These are phyloP conservation scores for Geotrichum bryndzae DNA, from an alignment of 1,139 yeast genomes.

Conservation along the genomic window DNA sequence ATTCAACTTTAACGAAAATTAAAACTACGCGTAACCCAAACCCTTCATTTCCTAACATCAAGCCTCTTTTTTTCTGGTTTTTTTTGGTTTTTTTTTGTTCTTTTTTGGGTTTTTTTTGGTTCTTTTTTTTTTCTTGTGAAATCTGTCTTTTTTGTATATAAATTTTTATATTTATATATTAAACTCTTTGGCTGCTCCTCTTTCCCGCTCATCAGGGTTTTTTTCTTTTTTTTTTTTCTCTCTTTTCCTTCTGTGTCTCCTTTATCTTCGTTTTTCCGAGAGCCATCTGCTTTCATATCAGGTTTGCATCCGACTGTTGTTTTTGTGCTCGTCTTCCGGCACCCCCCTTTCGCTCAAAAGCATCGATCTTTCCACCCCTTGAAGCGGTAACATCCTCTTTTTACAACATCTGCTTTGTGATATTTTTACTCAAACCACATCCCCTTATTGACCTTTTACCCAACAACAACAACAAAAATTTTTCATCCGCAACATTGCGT, in stretches of 20 bases:
- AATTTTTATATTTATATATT: background rate
- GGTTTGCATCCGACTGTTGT: background rate
- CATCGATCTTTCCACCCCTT: background rate
- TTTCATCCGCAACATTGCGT: background rate
- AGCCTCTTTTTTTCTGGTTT: background rate
- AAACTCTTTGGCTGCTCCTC: no score
- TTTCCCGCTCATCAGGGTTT: background rate
- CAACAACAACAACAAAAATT: background rate
- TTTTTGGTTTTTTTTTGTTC: background rate
- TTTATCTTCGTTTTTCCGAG: background rate
- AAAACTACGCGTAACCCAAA: background rate
- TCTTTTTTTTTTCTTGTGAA: background rate
- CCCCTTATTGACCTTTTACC: background rate
- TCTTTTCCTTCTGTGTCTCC: background rate
- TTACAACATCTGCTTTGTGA: no score
- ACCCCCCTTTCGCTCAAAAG: background rate
- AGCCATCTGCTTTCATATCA: background rate
- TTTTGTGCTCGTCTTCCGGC: background rate
- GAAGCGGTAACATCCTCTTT: background rate
- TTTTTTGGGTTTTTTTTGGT: no score
- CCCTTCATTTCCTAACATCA: background rate
- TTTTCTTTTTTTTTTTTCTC: background rate
- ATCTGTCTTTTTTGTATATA: background rate
- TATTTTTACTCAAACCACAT: background rate
- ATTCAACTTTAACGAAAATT: background rate